Evolutionary conservation across 2,329 filamentous ascomycete genomes (phyloP), one percentile per base, ranked within the genome.

Genomic region (Zymoseptoria pseudotritici): DNA sequence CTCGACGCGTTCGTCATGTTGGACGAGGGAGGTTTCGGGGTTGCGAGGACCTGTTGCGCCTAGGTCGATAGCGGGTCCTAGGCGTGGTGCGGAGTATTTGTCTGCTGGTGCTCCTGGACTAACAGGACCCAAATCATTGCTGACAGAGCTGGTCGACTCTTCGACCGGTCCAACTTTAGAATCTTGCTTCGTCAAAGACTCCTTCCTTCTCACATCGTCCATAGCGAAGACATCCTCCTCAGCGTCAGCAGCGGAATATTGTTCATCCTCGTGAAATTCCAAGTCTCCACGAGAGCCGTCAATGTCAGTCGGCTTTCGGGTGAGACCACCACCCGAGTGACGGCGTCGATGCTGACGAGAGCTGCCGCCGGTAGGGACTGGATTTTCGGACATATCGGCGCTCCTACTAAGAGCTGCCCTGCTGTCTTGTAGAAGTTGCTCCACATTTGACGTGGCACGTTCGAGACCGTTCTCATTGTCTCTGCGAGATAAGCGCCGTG

Each of bases 281-380:
- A 97, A 80, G 63, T 89, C 83, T n/a, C 90, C 88, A 56, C 88
- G 81, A 9, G 83, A 80, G 22, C 70, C 75, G 53, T 82, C 80
- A 6, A 96, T 87, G 63, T 91, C 89, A 58, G 83, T 79, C 8
- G 76, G 74, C 22, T 90, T 88, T 69, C 89, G 87, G 60, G 89
- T 85, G 24, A 97, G 81, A 4, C 91, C 91, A 65, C 90, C 90
- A 54, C 91, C 92, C 5, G 91, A 97, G 73, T 95, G 94, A 22
- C 93, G 86, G 61, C 92, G 84, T 71, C 82, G 74, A 57, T 75
- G 75, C 29, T 66, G 63, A 24, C 62, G 63, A 46, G 36, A 17
- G 7, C 17, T 46, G 19, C 56, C 54, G 19, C 42, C 29, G 49
- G 50, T 21, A 50, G 57, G n/a, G 52, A 58, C 53, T 50, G 29